Conservation (phyloP, 176 grass and related monocot genomes). For the Rhynchospora tenuis region DNA sequence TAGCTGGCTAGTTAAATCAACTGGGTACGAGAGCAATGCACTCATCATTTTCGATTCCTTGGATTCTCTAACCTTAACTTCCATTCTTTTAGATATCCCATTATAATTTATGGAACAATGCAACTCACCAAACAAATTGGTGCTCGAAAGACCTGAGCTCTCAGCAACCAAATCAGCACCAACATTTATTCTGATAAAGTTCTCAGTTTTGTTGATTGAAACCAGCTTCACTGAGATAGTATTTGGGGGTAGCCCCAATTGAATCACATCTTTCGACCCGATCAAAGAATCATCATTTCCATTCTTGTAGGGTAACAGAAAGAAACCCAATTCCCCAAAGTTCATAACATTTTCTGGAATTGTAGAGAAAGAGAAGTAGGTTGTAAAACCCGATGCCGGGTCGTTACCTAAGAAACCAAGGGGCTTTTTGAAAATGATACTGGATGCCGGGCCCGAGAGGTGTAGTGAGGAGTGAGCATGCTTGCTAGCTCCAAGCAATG, state of each 20-base stretch:
- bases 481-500: neutral
- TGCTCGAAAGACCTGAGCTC: slow-evolving; percentile 12
- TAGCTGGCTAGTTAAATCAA: slow-evolving; percentile 5
- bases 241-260: slow-evolving; percentile 7
- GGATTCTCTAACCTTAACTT: slow-evolving; percentile 9
- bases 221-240: slow-evolving; percentile 16
- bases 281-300: slow-evolving; percentile 11
- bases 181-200: slow-evolving; percentile 10
- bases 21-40: slow-evolving; percentile 17
- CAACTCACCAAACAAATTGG: neutral
- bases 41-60: slow-evolving; percentile 10
- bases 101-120: slow-evolving; percentile 7
- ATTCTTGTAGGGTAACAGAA: neutral
- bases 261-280: neutral
- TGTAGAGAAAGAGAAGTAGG: slow-evolving; percentile 20
- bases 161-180: slow-evolving; percentile 16
- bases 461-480: neutral
- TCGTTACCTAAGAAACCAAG: neutral
- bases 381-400: slow-evolving; percentile 6
- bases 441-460: slow-evolving; percentile 1
- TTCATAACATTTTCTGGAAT: neutral
- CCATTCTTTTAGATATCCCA: slow-evolving; percentile 21
- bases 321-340: slow-evolving; percentile 16
- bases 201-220: slow-evolving; percentile 12
- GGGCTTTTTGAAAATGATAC: neutral